phyloP scores from a whole-genome alignment of 176 grass and related monocot species.

The Urochloa ruziziensis region DNA sequence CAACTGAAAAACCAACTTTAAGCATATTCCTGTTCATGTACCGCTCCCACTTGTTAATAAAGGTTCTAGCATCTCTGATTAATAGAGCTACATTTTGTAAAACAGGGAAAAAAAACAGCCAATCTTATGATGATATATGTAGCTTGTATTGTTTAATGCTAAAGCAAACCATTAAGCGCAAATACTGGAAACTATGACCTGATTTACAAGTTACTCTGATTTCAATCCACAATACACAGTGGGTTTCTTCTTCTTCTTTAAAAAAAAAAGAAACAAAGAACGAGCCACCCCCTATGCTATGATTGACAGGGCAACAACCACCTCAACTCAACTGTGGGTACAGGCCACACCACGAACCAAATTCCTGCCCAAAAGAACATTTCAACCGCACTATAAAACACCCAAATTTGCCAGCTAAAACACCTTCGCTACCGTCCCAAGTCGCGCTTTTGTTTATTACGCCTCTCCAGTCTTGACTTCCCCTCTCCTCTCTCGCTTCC shows the following conservation, averaged over 20 bases:
- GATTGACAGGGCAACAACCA: constrained; percentile 20
- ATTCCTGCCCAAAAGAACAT: constrained; percentile 4
- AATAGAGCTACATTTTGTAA: neutral
- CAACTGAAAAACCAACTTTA: constrained; percentile 7
- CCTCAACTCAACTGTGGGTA: constrained; percentile 6
- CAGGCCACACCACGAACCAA: neutral
- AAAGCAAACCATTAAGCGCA: too few species aligned
- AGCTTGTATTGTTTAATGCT: too few species aligned
- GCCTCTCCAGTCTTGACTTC: constrained; percentile 21
- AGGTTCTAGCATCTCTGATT: neutral
- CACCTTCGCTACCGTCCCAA: neutral
- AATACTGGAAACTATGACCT: neutral
- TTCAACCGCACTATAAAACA: constrained; percentile 45
- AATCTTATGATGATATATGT: too few species aligned
- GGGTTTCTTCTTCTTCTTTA: too few species aligned
- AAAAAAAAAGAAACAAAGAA: neutral
- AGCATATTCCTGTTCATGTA: neutral
- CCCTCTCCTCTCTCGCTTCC: neutral
- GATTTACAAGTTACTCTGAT: neutral
- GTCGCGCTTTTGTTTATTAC: constrained; percentile 30
- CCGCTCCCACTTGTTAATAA: neutral
- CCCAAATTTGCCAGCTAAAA: constrained; percentile 24
- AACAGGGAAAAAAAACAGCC: neutral
- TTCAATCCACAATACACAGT: neutral
- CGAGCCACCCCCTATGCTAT: neutral